These are phyloP conservation scores for Xylariaceae sp. DNA, from an alignment of 2,329 filamentous ascomycete species.

Conservation along the genomic window DNA sequence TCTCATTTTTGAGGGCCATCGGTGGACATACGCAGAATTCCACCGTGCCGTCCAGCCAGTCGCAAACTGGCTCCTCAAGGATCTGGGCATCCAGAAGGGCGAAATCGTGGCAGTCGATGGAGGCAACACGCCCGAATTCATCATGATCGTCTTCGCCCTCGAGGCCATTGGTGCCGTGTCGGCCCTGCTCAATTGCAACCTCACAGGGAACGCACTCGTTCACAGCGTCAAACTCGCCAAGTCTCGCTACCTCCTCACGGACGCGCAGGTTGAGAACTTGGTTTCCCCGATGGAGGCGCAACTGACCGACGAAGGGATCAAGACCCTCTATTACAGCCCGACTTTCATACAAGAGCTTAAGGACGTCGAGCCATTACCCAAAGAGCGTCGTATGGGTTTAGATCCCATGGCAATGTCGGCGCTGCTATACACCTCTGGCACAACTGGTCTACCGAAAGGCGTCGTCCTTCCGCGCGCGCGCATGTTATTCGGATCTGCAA, in stretches of 20 bases:
- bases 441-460: slow-evolving; percentile 71
- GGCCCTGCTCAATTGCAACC: slow-evolving; percentile 66
- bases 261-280: slow-evolving; percentile 50
- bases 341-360: slow-evolving; percentile 40
- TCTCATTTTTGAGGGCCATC: slow-evolving; percentile 55
- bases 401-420: slow-evolving; percentile 48
- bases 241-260: slow-evolving; percentile 54
- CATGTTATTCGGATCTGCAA: slow-evolving; percentile 22
- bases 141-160: slow-evolving; percentile 61
- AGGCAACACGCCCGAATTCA: slow-evolving; percentile 61
- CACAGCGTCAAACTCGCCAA: slow-evolving; percentile 59
- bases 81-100: slow-evolving; percentile 52
- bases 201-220: slow-evolving; percentile 58
- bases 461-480: slow-evolving; percentile 53
- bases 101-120: slow-evolving; percentile 63
- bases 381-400: slow-evolving; percentile 50
- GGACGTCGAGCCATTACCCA: slow-evolving; percentile 46
- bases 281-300: slow-evolving; percentile 55
- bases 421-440: slow-evolving; percentile 71
- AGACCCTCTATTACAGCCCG: slow-evolving; percentile 49
- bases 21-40: slow-evolving; percentile 56
- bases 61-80: slow-evolving; percentile 56
- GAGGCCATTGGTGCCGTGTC: slow-evolving; percentile 62
- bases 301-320: slow-evolving; percentile 51
- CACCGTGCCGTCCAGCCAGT: slow-evolving; percentile 52